Conservation (phyloP, 495 filamentous ascomycete species). For the Bacidia gigantensis region DNA sequence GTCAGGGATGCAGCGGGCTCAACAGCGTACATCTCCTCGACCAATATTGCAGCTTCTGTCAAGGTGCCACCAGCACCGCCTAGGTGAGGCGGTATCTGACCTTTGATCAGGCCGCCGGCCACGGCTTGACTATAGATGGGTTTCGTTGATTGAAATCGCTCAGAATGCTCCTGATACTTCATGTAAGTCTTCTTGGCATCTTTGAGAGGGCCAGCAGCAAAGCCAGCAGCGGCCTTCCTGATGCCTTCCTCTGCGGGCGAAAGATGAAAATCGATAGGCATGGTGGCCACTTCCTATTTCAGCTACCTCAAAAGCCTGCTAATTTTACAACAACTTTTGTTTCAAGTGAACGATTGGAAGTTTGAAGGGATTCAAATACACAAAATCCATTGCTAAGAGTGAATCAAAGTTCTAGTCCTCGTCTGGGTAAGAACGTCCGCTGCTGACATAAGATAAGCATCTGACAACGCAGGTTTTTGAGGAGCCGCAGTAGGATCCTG, state of each 20-base stretch:
- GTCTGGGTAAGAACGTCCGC: no score
- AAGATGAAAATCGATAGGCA: constrained; percentile 31
- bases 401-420: no score
- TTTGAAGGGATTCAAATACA: no score
- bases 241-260: constrained; percentile 23
- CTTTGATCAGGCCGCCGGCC: constrained; percentile 32
- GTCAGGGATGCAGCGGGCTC: constrained; percentile 35
- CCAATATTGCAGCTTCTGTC: constrained; percentile 34
- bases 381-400: no score
- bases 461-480: no score
- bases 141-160: constrained; percentile 33
- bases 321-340: no score
- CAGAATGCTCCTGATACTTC: constrained; percentile 18
- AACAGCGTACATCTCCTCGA: constrained; percentile 38
- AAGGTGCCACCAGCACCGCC: constrained; percentile 32
- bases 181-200: constrained; percentile 25
- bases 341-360: no score
- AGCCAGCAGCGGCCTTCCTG: constrained; percentile 21
- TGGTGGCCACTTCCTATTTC: no score
- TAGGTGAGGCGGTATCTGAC: constrained; percentile 28
- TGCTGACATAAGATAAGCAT: no score
- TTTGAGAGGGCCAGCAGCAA: constrained; percentile 26
- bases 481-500: no score
- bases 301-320: no score
- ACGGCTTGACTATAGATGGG: constrained; percentile 32